Base-by-base conservation (phyloP, 2,329 filamentous ascomycete species). In the Westerdykella sp. region DNA sequence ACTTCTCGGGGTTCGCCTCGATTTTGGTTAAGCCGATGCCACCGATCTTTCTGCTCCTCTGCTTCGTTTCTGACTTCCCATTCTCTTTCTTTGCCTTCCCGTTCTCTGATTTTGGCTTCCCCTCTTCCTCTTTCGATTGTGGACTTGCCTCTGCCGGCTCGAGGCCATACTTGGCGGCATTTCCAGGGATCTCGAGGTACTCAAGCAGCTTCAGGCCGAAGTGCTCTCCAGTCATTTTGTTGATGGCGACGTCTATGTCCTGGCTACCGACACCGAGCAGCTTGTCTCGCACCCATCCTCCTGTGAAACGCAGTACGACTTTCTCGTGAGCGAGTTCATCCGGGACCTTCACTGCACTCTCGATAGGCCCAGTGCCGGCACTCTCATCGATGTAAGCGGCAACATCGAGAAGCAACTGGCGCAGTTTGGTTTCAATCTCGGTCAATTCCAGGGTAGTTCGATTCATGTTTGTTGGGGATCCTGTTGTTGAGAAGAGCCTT, bases 1-100 rank as follows among this genome's bases (percentile, higher is more conserved):
- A 95, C 70, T 95, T 96, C 59, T 96, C 89, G 1, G 90, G 91
- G 63, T 97, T 97, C 44, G 84, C 84, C 41, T 85, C 84, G 53
- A 96, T 91, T 66, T 88, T 94, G 73, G 96, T 85, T 25, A 96
- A 74, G 49, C 80, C 84, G 39, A 59, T 56, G 12, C 85, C 83
- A 28, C 18, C 18, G 41, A 93, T 74, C 44, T 83, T 82, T 41
- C 77, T 76, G 14, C 64, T 68, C 57, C 72, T 73, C 52, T 67
- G 65, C 12, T 56, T 63, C n/a, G 56, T 54, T 18, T 57, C 63
- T n/a, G 65, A 60, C 42, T 66, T 68, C 68, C 61, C 23, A 65
- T 57, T 62, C 41, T 67, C 60, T 28, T 28, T 28, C 25, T 28
- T 28, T 10, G 25, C 3, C 11, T 28, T 28, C 25, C 25, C 25